Evolutionary conservation across 2,329 filamentous ascomycete genomes (phyloP), one percentile per base, ranked within the genome.

Genomic region (Leptographium wingfieldii): DNA sequence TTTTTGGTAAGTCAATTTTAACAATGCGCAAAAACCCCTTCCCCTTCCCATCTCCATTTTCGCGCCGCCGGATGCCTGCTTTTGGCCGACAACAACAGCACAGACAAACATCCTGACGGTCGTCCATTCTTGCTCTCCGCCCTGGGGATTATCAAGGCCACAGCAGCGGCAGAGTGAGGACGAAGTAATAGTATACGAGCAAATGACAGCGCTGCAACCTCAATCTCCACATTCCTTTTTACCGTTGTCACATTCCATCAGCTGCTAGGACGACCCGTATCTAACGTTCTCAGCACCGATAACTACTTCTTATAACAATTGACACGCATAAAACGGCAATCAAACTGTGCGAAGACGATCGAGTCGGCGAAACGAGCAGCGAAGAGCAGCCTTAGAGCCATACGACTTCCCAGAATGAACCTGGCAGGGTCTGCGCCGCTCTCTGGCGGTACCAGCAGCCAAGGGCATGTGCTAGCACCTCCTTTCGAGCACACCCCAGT

Each of bases 401-500:
- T 19, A 16, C 29, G 22, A 10, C 2, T 46, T n/a, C 31, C n/a
- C 35, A 55, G 52, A 1, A 64, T 64, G 64, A 66, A 59, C 52
- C 22, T 63, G 48, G 60, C 63, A 56, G 62, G 56, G 9, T 62
- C 64, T 53, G 60, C 60, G 33, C 40, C 60, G 55, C 57, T 60
- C 33, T 22, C 60, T 19, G 52, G 48, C 62, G 59, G 57, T 27
- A 35, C 58, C 33, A 59, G 59, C 46, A 54, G 61, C 59, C 62
- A 61, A 38, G 55, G 57, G 19, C 61, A 59, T 16, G 59, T 58
- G 1, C 59, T 64, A 27, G 65, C 62, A 9, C 60, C 62, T 14
- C 64, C 66, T 3, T 67, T 66, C 29, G 62, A 64, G 33, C 61
- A 60, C 7, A 52, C 57, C 38, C 33, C 60, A 29, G 29, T 35